Conservation (phyloP, 768 basidiomycete species). For the Naematelia encephala region DNA sequence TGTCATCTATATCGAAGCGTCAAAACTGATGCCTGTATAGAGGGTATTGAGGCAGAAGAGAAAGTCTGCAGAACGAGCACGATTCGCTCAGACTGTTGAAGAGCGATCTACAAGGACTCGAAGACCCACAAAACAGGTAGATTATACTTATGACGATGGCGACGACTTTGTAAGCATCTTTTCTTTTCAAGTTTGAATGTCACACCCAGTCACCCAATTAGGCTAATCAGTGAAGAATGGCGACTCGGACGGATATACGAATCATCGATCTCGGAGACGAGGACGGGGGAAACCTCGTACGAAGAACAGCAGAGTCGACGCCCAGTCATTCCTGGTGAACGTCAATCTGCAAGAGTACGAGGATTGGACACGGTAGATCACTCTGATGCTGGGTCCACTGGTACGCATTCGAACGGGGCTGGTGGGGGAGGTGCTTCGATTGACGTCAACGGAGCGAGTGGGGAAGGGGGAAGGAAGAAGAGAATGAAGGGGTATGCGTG, state of each 20-base stretch:
- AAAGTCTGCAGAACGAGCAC: slow-evolving; percentile 20
- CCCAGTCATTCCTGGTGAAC: slow-evolving; percentile 36
- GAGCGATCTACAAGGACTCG: slow-evolving; percentile 35
- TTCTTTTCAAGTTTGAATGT: too few species aligned
- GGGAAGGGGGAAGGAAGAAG: slow-evolving; percentile 8
- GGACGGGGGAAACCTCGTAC: slow-evolving; percentile 12
- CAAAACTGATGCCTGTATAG: slow-evolving; percentile 10
- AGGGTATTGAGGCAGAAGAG: slow-evolving; percentile 28
- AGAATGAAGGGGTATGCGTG: slow-evolving; percentile 26
- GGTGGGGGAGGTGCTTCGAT: not conserved
- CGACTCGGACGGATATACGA: slow-evolving; percentile 7
- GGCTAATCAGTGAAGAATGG: not conserved
- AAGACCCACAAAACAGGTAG: slow-evolving; percentile 26
- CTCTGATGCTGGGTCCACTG: not conserved
- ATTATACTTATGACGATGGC: slow-evolving; percentile 31
- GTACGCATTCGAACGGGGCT: not conserved
- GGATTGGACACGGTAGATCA: not conserved
- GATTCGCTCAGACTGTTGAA: slow-evolving; percentile 32
- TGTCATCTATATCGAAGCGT: not conserved
- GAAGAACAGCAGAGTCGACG: slow-evolving; percentile 6
- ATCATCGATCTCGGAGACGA: slow-evolving; percentile 12
- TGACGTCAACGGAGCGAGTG: slow-evolving; percentile 1
- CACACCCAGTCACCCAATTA: not conserved
- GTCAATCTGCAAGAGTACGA: slow-evolving; percentile 23
- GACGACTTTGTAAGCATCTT: slow-evolving; percentile 8